Evolutionary conservation across 805 yeast species (phyloP), one percentile per base, ranked within the genome.

Genomic region (Ogataea pini): DNA sequence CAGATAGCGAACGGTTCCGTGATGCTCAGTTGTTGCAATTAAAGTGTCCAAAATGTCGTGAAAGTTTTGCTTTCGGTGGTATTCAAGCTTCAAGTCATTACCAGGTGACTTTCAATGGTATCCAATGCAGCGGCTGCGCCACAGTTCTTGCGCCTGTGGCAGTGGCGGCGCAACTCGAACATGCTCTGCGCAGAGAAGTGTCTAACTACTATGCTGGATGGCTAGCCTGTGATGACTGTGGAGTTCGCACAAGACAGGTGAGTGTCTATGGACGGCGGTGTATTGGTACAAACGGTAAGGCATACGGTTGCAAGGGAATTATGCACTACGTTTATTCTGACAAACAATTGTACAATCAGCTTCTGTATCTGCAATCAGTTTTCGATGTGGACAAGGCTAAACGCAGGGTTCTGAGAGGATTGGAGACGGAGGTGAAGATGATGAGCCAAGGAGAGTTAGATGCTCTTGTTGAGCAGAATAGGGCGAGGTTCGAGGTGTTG

Each of bases 261-360:
- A 82, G 91, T 17, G 97, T 91, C 3, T 89, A 88, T 61, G 98
- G 98, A 45, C 81, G 84, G 57, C 77, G 92, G 56, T 90, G 98
- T 65, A 74, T 89, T 50, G 86, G 88, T 36, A 66, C 66, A 49
- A 77, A 76, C 59, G 88, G 88, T 2, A 75, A 71, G 36, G 81
- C 83, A 1, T 76, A 72, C 54, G 82, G 81, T 17, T 83, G 88
- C 61, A 85, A 87, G 59, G 97, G 98, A 32, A 80, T 85, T 9
- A 85, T 90, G 89, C 73, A 80, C 50, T 86, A 82, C 66, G 77
- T 76, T 49, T 94, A 87, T 64, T 73, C 82, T 20, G 96, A 89
- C 64, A 85, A 85, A 62, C 85, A 82, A 44, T 73, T 94, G 33
- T 92, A 91, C 72, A 88, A 88, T 60, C 98, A 94, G 68, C 71